phyloP scores from a whole-genome alignment of 768 basidiomycete genomes.

The Kwoniella botswanensis region DNA sequence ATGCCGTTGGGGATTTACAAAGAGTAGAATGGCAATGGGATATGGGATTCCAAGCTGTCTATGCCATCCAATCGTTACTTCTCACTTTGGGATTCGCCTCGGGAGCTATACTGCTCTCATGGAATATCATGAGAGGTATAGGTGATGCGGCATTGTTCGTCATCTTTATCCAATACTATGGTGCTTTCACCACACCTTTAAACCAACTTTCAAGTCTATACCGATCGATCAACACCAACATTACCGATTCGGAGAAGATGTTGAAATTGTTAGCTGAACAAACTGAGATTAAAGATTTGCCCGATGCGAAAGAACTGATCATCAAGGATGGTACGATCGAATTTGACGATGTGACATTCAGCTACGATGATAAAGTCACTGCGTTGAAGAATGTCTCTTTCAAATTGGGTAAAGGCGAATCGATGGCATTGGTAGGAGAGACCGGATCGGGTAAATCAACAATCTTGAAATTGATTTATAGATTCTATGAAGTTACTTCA shows the following conservation, averaged over 20 bases:
- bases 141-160: slow-evolving; percentile 70
- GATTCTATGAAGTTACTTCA: slow-evolving; percentile 85
- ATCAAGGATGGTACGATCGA: slow-evolving; percentile 79
- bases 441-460: slow-evolving; percentile 73
- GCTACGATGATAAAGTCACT: slow-evolving; percentile 66
- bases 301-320: slow-evolving; percentile 73
- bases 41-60: slow-evolving; percentile 73
- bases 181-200: slow-evolving; percentile 74
- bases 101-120: slow-evolving; percentile 79
- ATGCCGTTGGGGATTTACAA: slow-evolving; percentile 77
- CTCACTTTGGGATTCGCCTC: slow-evolving; percentile 73
- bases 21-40: slow-evolving; percentile 74
- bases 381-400: slow-evolving; percentile 79
- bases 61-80: slow-evolving; percentile 65
- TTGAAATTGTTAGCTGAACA: slow-evolving; percentile 79
- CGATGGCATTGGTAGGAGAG: slow-evolving; percentile 87
- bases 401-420: slow-evolving; percentile 81
- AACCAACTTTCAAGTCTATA: slow-evolving; percentile 80
- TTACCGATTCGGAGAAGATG: slow-evolving; percentile 79
- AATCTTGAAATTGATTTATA: slow-evolving; percentile 81
- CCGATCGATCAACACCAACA: slow-evolving; percentile 66
- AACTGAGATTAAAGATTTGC: slow-evolving; percentile 80
- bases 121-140: slow-evolving; percentile 67
- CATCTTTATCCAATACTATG: slow-evolving; percentile 79
- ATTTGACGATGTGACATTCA: slow-evolving; percentile 87